Percentiles rank a stretch among this genome's conserved stretches.
Conservation (phyloP, 495 filamentous ascomycete genomes). For the Polyplosphaeria fusca region DNA sequence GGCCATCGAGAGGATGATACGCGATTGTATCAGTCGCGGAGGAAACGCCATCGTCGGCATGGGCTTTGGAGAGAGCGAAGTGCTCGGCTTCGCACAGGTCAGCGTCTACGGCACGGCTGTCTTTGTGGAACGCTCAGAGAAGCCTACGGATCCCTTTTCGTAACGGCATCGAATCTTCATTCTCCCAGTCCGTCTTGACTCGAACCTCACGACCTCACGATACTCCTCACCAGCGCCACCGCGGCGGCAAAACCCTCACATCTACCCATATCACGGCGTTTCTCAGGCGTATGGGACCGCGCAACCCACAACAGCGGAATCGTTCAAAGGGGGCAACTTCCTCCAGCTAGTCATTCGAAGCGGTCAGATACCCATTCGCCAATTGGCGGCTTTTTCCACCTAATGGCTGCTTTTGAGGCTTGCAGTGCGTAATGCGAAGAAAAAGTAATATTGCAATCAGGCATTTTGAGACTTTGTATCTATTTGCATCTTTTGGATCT, state of each 20-base stretch:
- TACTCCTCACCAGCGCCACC: constrained; percentile 10
- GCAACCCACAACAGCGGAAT: constrained; percentile 11
- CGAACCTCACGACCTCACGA: background rate
- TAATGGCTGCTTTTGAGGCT: background rate
- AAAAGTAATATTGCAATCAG: constrained; percentile 1
- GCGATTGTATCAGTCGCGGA: constrained; percentile 19
- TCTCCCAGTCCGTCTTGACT: background rate
- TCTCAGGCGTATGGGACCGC: background rate
- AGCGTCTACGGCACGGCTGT: constrained; percentile 23
- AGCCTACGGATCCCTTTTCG: constrained; percentile 5
- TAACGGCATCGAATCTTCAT: background rate
- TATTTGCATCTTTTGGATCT: too few species aligned
- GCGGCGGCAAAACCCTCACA: constrained; percentile 5
- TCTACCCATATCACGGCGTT: constrained; percentile 10
- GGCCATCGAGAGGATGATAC: constrained; percentile 22
- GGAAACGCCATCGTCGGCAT: constrained; percentile 24
- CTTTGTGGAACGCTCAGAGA: constrained; percentile 13
- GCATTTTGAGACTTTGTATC: too few species aligned
- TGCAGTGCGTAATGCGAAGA: constrained; percentile 22
- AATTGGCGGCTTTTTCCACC: background rate
- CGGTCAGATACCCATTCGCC: background rate
- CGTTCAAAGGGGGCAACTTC: constrained; percentile 28
- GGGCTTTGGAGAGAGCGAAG: constrained; percentile 28
- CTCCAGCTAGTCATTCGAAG: constrained; percentile 9
- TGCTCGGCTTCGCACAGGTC: constrained; percentile 21